phyloP scores from a whole-genome alignment of 2,329 filamentous ascomycete species.

The Fusarium xyrophilum region DNA sequence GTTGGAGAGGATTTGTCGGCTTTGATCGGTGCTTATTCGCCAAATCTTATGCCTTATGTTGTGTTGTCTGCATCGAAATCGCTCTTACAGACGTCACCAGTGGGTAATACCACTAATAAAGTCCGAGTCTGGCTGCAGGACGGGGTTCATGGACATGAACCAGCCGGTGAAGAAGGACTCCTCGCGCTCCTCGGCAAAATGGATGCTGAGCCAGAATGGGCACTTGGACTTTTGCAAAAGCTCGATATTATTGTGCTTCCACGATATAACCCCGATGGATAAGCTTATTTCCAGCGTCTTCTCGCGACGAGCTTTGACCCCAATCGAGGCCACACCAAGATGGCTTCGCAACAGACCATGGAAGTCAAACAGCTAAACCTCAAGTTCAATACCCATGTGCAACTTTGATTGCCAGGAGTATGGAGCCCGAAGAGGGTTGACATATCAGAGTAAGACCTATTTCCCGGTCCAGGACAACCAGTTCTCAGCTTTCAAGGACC shows the following conservation, averaged over 20 bases:
- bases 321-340: slow-evolving; percentile 45
- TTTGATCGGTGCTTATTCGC: too few species aligned
- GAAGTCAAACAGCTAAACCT: slow-evolving; percentile 42
- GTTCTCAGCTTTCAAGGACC: slow-evolving; percentile 46
- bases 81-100: neutral
- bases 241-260: slow-evolving; percentile 44
- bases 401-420: slow-evolving; percentile 47
- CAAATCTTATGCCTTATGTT: slow-evolving; percentile 15
- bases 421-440: slow-evolving; percentile 9
- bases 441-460: slow-evolving; percentile 25
- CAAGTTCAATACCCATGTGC: slow-evolving; percentile 42
- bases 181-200: slow-evolving; percentile 43
- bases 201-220: slow-evolving; percentile 42
- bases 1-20: too few species aligned
- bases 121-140: slow-evolving; percentile 45
- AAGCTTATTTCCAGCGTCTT: slow-evolving; percentile 44
- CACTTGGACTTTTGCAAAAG: slow-evolving; percentile 37
- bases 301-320: slow-evolving; percentile 44
- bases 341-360: slow-evolving; percentile 43
- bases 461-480: slow-evolving; percentile 40
- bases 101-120: slow-evolving; percentile 28
- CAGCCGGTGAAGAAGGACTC: slow-evolving; percentile 42
- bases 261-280: slow-evolving; percentile 46
- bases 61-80: slow-evolving; percentile 2
- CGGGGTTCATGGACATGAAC: slow-evolving; percentile 45